These are phyloP conservation scores for Barnettozyma wickerhamii DNA, from an alignment of 805 yeast genomes.

Conservation along the genomic window DNA sequence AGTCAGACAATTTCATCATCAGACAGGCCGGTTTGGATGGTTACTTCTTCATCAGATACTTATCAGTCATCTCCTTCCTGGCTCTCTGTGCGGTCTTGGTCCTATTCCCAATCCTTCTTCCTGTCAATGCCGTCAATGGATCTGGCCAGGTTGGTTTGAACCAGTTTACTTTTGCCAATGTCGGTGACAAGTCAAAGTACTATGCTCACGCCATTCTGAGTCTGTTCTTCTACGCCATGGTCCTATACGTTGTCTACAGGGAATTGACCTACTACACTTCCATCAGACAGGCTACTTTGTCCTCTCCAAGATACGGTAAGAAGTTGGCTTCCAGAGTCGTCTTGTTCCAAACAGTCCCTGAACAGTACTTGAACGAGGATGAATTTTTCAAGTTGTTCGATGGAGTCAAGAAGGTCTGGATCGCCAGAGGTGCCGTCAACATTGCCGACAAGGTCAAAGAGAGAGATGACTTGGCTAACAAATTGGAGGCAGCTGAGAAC, in stretches of 20 bases:
- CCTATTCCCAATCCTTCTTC: conserved; percentile 68
- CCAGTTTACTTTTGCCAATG: conserved; percentile 73
- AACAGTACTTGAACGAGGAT: conserved; percentile 62
- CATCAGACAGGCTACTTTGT: conserved; percentile 67
- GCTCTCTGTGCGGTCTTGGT: conserved; percentile 52
- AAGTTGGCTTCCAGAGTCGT: conserved; percentile 77
- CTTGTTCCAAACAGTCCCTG: conserved; percentile 79
- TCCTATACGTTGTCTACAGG: conserved; percentile 72
- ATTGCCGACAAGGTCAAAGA: conserved; percentile 52
- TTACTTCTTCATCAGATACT: conserved; percentile 79
- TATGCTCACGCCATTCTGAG: conserved; percentile 83
- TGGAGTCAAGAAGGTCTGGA: conserved; percentile 80
- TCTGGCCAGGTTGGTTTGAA: conserved; percentile 64
- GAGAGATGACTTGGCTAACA: conserved; percentile 55
- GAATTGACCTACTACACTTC: conserved; percentile 78
- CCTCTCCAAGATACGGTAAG: conserved; percentile 77
- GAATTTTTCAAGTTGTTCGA: conserved; percentile 72
- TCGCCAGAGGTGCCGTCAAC: conserved; percentile 57
- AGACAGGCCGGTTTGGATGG: conserved; percentile 94
- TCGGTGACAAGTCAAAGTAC: conserved; percentile 54
- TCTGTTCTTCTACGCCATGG: conserved; percentile 70
- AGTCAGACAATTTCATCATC: conserved; percentile 71
- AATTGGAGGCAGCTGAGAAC: conserved; percentile 66
- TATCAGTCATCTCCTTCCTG: conserved; percentile 49
- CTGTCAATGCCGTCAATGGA: conserved; percentile 75